A percentile compares a stretch with the other conserved stretches of the same genome.
Evolutionary conservation across 2,329 filamentous ascomycete genomes (phyloP).

Genomic region (Dothiorella sarmentorum): DNA sequence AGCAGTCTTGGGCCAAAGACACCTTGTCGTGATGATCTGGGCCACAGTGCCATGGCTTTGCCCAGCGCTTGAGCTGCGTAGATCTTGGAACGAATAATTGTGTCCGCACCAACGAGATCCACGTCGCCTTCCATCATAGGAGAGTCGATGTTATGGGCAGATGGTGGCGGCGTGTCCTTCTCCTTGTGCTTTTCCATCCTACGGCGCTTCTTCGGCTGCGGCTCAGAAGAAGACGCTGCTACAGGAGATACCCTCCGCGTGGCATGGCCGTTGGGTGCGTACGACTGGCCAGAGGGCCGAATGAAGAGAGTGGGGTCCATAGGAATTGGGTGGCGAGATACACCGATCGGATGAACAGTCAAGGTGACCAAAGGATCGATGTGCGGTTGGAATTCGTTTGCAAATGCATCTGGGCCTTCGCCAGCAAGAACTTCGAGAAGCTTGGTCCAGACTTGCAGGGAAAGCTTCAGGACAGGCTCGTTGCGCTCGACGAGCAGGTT

Average conservation of each 20-base stretch:
- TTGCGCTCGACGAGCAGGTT: constrained; percentile 94
- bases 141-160: constrained; percentile 89
- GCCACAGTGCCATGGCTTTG: constrained; percentile 73
- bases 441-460: constrained; percentile 81
- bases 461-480: constrained; percentile 74
- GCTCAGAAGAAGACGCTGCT: constrained; percentile 48
- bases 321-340: constrained; percentile 82
- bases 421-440: constrained; percentile 65
- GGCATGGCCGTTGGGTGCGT: constrained; percentile 51
- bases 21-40: constrained; percentile 56
- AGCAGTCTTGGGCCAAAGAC: constrained; percentile 64
- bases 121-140: constrained; percentile 98
- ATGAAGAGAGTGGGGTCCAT: constrained; percentile 90
- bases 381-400: constrained; percentile 69
- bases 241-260: constrained; percentile 10
- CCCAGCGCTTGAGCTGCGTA: constrained; percentile 83
- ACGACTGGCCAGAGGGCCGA: constrained; percentile 85
- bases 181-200: constrained; percentile 76
- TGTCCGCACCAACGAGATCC: constrained; percentile 86
- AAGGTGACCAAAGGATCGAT: constrained; percentile 79
- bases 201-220: constrained; percentile 73
- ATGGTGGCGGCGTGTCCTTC: constrained; percentile 46
- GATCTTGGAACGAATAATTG: constrained; percentile 84
- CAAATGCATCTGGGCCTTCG: constrained; percentile 61
- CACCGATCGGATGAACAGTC: constrained; percentile 85